These are phyloP conservation scores for Quercus rubra DNA, from an alignment of 306 rosid species.

Conservation along the genomic window DNA sequence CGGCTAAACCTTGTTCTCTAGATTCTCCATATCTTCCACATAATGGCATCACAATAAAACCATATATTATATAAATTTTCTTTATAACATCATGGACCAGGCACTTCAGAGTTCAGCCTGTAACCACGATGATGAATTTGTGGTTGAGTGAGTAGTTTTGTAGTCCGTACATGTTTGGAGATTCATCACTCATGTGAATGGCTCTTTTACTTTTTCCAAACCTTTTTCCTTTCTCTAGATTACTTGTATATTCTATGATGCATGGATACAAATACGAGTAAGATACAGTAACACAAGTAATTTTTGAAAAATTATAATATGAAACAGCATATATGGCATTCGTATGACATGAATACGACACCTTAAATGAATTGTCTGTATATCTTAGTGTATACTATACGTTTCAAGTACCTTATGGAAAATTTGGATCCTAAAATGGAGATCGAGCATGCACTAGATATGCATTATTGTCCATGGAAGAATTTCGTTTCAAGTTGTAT, in stretches of 20 bases:
- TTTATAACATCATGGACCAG: not conserved
- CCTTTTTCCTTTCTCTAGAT: not conserved
- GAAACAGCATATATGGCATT: too few relatives aligned
- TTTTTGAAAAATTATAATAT: too few relatives aligned
- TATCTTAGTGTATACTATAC: not conserved
- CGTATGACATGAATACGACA: too few relatives aligned
- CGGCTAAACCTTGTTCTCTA: not conserved
- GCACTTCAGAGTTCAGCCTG: not conserved
- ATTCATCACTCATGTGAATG: not conserved
- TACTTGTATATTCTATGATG: too few relatives aligned
- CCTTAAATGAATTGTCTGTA: too few relatives aligned
- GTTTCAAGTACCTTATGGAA: not conserved
- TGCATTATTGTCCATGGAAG: not conserved
- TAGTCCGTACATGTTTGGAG: not conserved
- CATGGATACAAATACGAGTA: too few relatives aligned
- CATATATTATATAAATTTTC: not conserved
- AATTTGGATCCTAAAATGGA: not conserved
- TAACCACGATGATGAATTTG: not conserved
- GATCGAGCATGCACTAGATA: not conserved
- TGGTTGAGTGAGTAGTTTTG: not conserved
- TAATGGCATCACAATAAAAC: not conserved
- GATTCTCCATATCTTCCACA: not conserved
- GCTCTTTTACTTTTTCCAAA: not conserved
- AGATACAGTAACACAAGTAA: too few relatives aligned
- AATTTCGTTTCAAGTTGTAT: not conserved